phyloP scores from a whole-genome alignment of 768 basidiomycete species.

The Kwoniella sp. region DNA sequence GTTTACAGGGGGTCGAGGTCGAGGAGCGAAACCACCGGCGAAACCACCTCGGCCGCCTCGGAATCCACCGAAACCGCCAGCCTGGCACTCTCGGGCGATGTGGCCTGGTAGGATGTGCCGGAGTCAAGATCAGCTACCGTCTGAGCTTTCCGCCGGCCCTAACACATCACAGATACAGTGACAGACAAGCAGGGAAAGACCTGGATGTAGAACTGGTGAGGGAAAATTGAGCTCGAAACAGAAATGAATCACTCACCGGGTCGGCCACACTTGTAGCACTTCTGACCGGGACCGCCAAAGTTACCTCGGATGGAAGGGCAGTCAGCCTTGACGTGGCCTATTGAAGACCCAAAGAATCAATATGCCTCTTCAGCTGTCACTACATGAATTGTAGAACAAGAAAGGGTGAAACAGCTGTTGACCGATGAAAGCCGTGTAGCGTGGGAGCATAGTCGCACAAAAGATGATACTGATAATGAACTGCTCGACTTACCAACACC shows the following conservation, averaged over 20 bases:
- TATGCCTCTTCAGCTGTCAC: too few species aligned
- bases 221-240: not conserved
- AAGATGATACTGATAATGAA: constrained; percentile 60
- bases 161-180: not conserved
- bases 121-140: not conserved
- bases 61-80: constrained; percentile 34
- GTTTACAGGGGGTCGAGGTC: constrained; percentile 34
- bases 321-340: constrained; percentile 51
- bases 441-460: not conserved
- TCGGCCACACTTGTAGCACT: constrained; percentile 87
- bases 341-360: constrained; percentile 55
- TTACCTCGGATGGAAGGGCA: constrained; percentile 42
- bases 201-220: not conserved
- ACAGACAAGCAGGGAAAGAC: not conserved
- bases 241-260: constrained; percentile 74
- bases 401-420: not conserved
- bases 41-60: constrained; percentile 41
- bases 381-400: not conserved
- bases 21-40: constrained; percentile 24
- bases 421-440: too few species aligned
- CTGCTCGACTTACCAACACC: constrained; percentile 74
- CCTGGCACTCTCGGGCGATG: constrained; percentile 34
- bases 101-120: constrained; percentile 24
- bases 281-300: constrained; percentile 59
- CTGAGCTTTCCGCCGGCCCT: not conserved